Conservation (phyloP, 2,329 filamentous ascomycete genomes). For the Venturia effusa region DNA sequence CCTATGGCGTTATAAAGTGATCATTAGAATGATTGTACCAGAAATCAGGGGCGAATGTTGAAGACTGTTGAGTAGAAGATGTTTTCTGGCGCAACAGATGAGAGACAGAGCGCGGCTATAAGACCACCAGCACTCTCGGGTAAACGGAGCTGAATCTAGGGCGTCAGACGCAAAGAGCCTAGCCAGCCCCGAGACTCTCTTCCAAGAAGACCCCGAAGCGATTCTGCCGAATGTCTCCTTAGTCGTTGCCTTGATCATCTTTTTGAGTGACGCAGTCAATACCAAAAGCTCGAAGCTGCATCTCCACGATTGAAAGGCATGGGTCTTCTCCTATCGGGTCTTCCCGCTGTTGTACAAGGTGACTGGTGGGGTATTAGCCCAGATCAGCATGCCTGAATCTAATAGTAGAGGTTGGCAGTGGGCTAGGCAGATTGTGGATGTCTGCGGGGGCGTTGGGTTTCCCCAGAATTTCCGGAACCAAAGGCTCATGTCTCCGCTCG, state of each 20-base stretch:
- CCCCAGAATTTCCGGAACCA: neutral
- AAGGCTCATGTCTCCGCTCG: neutral
- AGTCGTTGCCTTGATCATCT: neutral
- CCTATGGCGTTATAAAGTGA: too few relatives aligned
- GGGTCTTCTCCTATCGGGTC: neutral
- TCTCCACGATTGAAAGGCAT: neutral
- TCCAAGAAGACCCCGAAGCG: neutral
- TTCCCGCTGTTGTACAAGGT: neutral
- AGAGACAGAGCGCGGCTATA: neutral
- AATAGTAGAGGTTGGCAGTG: neutral
- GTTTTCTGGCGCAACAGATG: neutral
- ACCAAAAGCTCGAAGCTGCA: neutral
- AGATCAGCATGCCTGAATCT: constrained; percentile 1
- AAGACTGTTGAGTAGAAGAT: too few relatives aligned
- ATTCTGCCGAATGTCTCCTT: neutral
- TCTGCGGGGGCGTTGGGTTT: neutral
- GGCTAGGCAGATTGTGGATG: neutral
- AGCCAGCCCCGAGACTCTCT: neutral
- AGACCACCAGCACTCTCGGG: neutral
- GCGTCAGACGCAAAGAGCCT: neutral
- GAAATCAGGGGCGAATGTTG: neutral
- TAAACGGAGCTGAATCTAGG: neutral
- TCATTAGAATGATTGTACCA: too few relatives aligned
- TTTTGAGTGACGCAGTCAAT: neutral
- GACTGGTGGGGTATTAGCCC: neutral